Evolutionary conservation across 1,139 yeast genomes (phyloP), one percentile per base, ranked within the genome.

Genomic region (Yamadazyma mexicana): DNA sequence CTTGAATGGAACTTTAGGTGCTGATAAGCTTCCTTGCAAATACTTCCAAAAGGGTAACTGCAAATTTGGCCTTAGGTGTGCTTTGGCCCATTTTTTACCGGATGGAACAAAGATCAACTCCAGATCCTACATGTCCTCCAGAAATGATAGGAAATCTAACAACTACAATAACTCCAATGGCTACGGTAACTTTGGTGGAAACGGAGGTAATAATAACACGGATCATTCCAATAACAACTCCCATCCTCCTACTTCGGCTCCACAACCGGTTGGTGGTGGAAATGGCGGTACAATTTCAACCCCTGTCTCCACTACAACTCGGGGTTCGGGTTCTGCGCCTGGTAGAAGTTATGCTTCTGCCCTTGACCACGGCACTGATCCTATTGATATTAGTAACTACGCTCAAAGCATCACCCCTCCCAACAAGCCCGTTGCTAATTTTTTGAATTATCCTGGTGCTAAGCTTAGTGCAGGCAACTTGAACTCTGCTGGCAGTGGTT

Each of bases 1-100:
- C 34, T 62, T 79, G 40, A 87, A 83, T 40, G 73, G 79, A 3
- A 62, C 76, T 14, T 66, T 74, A 31, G 73, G 71, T 18, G 75
- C 75, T 24, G 89, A 83, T 45, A 78, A 77, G 46, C 75, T 85
- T 24, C 95, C 95, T 7, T 91, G 98, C 72, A 89, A 88, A 68
- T 91, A 89, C 61, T 91, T 87, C 61, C 94, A 86, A 55, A 87
- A 87, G 65, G 98, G 98, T 10, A 88, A 88, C 58, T 91, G 98
- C 62, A 89, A 88, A 62, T 91, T 91, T 63, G 98, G 98, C 3
- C 68, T 79, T 40, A 89, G 87, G 57, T 91, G 98, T 68, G 97
- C 96, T 2, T 77, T 91, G 58, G 95, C 95, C 16, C 98, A 91
- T 63, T 77, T 86, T 44, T 64, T 87, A 31, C 94, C 96, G 1